A percentile compares a stretch with the other conserved stretches of the same genome.
phyloP scores from a whole-genome alignment of 2,329 filamentous ascomycete genomes.

The Eutypella sp. region DNA sequence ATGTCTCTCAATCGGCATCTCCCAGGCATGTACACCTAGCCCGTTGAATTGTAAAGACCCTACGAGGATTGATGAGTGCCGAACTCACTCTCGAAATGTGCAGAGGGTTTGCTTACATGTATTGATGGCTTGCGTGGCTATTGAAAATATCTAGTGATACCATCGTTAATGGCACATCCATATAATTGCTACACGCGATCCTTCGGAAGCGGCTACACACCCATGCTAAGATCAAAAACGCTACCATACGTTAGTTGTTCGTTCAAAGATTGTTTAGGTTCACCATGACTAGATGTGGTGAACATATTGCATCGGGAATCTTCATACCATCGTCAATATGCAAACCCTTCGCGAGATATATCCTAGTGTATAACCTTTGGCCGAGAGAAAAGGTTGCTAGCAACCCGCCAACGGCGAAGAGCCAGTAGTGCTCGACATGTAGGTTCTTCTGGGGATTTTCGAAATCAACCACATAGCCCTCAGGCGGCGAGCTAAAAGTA shows the following conservation, averaged over 20 bases:
- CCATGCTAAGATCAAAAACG: not conserved
- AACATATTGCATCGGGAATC: too few relatives aligned
- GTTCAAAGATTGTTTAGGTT: too few relatives aligned
- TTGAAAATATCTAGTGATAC: not conserved
- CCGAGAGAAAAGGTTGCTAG: conserved; percentile 20
- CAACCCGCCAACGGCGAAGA: conserved; percentile 21
- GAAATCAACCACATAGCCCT: conserved; percentile 30
- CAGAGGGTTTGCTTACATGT: conserved; percentile 1
- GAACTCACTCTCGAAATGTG: not conserved
- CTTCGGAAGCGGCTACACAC: not conserved
- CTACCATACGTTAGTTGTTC: conserved; percentile 9
- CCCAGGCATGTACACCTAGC: conserved; percentile 12
- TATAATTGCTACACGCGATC: not conserved
- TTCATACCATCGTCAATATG: conserved; percentile 12
- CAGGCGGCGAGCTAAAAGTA: conserved; percentile 20
- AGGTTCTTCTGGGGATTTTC: conserved; percentile 24
- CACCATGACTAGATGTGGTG: too few relatives aligned
- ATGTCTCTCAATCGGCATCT: conserved; percentile 9
- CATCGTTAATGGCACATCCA: too few relatives aligned
- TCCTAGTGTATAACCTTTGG: conserved; percentile 29
- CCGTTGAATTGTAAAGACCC: conserved; percentile 1
- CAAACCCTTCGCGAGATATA: conserved; percentile 13
- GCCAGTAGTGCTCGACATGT: conserved; percentile 17
- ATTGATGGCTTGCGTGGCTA: not conserved
- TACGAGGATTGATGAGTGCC: not conserved